A percentile compares a stretch with the other conserved stretches of the same genome.
Evolutionary conservation across 208 protist genomes (phyloP).

Genomic region (Spongospora subterranea): DNA sequence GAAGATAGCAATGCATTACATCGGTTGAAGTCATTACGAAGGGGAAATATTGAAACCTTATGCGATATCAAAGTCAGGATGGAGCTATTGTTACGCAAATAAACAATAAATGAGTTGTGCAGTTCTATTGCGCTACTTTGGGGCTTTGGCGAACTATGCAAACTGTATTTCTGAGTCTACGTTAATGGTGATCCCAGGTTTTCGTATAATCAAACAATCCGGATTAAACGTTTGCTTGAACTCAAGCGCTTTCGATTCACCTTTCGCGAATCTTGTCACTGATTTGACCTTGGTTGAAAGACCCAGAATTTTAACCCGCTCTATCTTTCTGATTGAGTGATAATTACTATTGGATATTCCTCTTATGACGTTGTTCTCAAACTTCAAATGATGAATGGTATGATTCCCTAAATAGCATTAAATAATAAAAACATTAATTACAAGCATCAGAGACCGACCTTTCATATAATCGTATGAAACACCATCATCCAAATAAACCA

Average conservation of each 20-base stretch:
- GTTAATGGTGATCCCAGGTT: background rate
- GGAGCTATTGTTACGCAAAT: background rate
- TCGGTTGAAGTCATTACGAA: background rate
- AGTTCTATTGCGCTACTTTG: no score
- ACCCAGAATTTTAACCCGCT: slow-evolving; percentile 38
- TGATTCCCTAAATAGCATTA: background rate
- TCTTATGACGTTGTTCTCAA: no score
- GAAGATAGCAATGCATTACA: background rate
- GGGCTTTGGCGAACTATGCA: background rate
- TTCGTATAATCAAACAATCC: background rate
- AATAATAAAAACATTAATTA: slow-evolving; percentile 46
- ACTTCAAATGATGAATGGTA: background rate
- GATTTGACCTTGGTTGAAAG: background rate
- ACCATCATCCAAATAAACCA: slow-evolving; percentile 67
- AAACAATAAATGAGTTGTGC: background rate
- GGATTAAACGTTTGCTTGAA: slow-evolving; percentile 37
- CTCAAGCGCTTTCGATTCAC: background rate
- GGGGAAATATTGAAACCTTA: background rate
- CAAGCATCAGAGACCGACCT: background rate
- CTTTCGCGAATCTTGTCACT: background rate
- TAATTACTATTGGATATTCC: no score
- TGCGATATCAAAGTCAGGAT: background rate
- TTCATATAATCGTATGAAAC: slow-evolving; percentile 50
- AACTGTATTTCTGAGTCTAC: slow-evolving; percentile 29
- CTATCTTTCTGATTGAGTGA: no score